Percentiles rank a stretch among this genome's conserved stretches.
phyloP scores from a whole-genome alignment of 495 filamentous ascomycete genomes.

The Cenococcum geophilum region DNA sequence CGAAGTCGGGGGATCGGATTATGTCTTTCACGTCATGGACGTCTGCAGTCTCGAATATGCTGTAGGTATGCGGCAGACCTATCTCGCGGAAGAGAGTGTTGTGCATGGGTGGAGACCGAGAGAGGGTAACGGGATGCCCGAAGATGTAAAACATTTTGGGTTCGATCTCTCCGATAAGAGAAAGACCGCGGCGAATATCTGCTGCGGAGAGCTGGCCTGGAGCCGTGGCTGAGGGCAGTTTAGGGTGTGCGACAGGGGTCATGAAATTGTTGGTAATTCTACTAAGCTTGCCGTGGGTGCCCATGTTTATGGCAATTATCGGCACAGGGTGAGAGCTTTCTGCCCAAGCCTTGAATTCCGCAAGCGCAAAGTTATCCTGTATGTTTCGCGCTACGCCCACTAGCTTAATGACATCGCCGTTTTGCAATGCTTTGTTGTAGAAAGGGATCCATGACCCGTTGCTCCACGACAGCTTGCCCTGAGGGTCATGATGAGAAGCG shows the following conservation, averaged over 20 bases:
- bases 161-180: constrained; percentile 73
- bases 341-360: constrained; percentile 75
- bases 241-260: constrained; percentile 90
- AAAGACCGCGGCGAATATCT: constrained; percentile 75
- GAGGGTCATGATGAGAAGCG: constrained; percentile 89
- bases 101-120: constrained; percentile 81
- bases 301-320: constrained; percentile 96
- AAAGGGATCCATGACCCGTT: constrained; percentile 81
- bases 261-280: constrained; percentile 86
- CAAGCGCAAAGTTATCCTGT: constrained; percentile 79
- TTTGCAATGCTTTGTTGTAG: constrained; percentile 80
- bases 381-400: constrained; percentile 73
- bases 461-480: constrained; percentile 72
- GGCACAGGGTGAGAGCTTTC: constrained; percentile 64
- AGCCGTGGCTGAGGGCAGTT: constrained; percentile 83
- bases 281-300: constrained; percentile 76
- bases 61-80: constrained; percentile 85
- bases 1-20: constrained; percentile 69
- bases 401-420: constrained; percentile 91
- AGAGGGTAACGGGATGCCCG: constrained; percentile 72
- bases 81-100: constrained; percentile 72
- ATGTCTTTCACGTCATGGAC: constrained; percentile 56
- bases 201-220: constrained; percentile 89
- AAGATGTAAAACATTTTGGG: constrained; percentile 78
- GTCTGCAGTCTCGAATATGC: constrained; percentile 66